Conservation (phyloP, 768 basidiomycete species). For the Termitomyces sp. region DNA sequence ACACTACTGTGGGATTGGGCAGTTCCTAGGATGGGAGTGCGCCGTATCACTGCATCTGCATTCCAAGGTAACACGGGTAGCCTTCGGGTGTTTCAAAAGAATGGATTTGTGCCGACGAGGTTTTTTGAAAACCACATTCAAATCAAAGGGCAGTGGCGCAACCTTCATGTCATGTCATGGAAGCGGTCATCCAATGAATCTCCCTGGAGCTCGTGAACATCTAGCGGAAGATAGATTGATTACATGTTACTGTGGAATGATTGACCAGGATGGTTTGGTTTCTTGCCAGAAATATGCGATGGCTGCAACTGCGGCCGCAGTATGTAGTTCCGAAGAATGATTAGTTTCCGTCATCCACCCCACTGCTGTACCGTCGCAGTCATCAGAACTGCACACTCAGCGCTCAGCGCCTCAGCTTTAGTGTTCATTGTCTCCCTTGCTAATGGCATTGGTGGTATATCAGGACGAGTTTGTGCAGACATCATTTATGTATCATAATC, state of each 20-base stretch:
- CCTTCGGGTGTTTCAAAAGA: constrained; percentile 63
- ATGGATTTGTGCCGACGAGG: constrained; percentile 44
- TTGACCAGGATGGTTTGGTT: not conserved
- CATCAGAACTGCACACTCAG: too few species aligned
- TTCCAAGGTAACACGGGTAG: constrained; percentile 58
- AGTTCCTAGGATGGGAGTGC: constrained; percentile 60
- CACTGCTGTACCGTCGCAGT: too few species aligned
- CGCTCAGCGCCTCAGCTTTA: too few species aligned
- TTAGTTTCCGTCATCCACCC: too few species aligned
- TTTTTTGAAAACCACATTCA: constrained; percentile 34
- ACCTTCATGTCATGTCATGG: constrained; percentile 34
- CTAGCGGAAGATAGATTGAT: too few species aligned
- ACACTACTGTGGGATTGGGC: constrained; percentile 57
- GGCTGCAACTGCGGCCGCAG: not conserved
- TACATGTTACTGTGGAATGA: not conserved
- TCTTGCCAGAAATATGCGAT: too few species aligned
- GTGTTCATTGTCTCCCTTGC: too few species aligned
- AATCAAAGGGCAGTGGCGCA: constrained; percentile 33
- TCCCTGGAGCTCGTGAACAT: not conserved
- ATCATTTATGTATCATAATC: too few species aligned
- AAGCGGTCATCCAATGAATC: constrained; percentile 4
- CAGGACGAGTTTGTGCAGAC: too few species aligned
- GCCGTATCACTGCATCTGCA: constrained; percentile 38
- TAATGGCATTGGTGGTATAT: too few species aligned
- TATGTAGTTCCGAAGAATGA: not conserved